Conservation (phyloP, 805 yeast genomes). For the Debaryomyces maramus region DNA sequence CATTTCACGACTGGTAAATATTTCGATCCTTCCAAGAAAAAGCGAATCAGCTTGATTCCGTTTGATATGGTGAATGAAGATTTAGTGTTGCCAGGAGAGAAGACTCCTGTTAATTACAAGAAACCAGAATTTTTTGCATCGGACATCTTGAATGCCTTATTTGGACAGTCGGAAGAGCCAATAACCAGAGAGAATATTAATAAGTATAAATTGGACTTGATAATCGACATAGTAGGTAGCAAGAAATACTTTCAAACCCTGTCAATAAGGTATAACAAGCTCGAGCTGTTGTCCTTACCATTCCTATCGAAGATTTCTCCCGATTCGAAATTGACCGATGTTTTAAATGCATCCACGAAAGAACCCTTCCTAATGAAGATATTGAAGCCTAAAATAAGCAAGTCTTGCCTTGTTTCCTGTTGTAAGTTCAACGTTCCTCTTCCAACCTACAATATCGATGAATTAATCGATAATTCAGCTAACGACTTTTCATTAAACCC, state of each 20-base stretch:
- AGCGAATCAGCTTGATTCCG: constrained; percentile 27
- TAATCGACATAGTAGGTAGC: constrained; percentile 43
- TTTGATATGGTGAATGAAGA: constrained; percentile 38
- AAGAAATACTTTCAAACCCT: constrained; percentile 35
- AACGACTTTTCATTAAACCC: constrained; percentile 27
- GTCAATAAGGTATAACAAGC: constrained; percentile 24
- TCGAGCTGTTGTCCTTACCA: constrained; percentile 33
- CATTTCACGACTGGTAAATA: constrained; percentile 18
- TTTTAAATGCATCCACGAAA: constrained; percentile 27
- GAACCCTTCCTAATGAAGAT: constrained; percentile 36
- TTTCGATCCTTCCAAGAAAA: constrained; percentile 21
- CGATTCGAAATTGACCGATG: constrained; percentile 14
- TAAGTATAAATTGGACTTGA: constrained; percentile 32
- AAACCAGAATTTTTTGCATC: constrained; percentile 39
- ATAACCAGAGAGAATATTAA: constrained; percentile 21
- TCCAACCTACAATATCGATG: constrained; percentile 38
- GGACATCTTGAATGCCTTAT: constrained; percentile 35
- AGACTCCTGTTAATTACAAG: constrained; percentile 33
- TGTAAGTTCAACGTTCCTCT: constrained; percentile 30
- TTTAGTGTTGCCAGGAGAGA: constrained; percentile 35
- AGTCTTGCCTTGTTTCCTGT: constrained; percentile 34
- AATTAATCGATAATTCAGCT: constrained; percentile 19
- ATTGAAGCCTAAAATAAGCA: constrained; percentile 36
- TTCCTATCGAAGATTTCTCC: constrained; percentile 17
- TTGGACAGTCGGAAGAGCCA: constrained; percentile 19